Evolutionary conservation across 148 eudicot species (phyloP), one percentile per base, ranked within the genome.

Genomic region (Simmondsia chinensis): DNA sequence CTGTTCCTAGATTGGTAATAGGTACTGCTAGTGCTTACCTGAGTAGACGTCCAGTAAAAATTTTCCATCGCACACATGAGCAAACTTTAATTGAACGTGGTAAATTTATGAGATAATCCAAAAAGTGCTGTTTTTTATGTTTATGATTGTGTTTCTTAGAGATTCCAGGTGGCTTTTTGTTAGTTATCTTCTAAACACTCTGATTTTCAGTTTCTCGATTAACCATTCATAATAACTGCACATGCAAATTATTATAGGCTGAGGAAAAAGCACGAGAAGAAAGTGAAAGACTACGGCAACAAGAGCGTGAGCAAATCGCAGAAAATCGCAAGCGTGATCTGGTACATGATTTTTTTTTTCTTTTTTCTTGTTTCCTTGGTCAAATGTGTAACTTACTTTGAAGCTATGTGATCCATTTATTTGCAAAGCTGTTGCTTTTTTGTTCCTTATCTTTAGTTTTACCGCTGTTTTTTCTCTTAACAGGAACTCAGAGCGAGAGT

Each of bases 251-350:
- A 9, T 39, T 26, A 28, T 49, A 89, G 97, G 94, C 94, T 33
- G 94, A 89, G 77, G 72, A 89, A 64, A 79, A 74, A 53, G 84
- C 91, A 26, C 95, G 87, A 9, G 97, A 84, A 65, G 97, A 89
- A 70, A 89, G 91, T 71, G 97, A 89, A 46, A 80, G 57, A 57
- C 59, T 89, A 68, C 75, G 85, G 65, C 93, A 73, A 52, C 91
- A 89, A 50, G 97, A 89, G 77, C 97, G 97, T 20, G 95, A 84
- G 56, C 79, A 73, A 58, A 80, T 78, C 66, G 95, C 77, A 4
- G 97, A 81, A 67, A 89, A 84, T 63, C 69, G 82, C 63, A 81
- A 65, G 68, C 82, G 85, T 66, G 95, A 89, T 73, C 61, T 81
- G 95, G 97, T 89, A 40, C 17, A 22, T 17, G 23, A 13, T 25